Evolutionary conservation across 306 rosid genomes (phyloP).

Genomic region (Cucumis melo): DNA sequence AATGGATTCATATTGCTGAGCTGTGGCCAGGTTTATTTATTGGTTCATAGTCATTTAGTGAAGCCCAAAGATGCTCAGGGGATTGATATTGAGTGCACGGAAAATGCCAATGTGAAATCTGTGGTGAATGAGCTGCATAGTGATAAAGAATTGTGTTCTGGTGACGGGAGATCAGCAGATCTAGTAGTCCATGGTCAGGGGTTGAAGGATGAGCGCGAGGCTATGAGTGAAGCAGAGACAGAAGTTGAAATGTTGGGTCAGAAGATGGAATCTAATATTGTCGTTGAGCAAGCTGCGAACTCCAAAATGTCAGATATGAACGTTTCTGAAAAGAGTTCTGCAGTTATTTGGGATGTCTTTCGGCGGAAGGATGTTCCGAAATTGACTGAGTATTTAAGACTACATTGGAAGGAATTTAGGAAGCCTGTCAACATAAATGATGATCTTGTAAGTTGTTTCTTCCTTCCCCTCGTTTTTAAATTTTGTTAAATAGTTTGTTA

Average conservation of each 20-base stretch:
- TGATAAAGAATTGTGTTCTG: conserved; percentile 29
- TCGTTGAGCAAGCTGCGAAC: conserved; percentile 20
- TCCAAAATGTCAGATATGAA: conserved; percentile 25
- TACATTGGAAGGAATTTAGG: conserved; percentile 43
- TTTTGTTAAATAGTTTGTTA: background rate
- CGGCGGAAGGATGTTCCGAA: conserved; percentile 60
- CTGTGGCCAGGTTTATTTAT: conserved; percentile 56
- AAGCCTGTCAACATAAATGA: conserved; percentile 25
- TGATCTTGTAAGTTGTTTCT: conserved; percentile 36
- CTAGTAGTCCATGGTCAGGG: conserved; percentile 21
- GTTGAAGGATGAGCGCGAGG: conserved; percentile 22
- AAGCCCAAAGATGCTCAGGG: conserved; percentile 42
- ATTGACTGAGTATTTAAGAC: conserved; percentile 58
- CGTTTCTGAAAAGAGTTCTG: conserved; percentile 28
- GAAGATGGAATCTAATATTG: conserved; percentile 24
- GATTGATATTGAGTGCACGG: conserved; percentile 26
- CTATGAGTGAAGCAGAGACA: conserved; percentile 29
- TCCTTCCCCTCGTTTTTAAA: background rate
- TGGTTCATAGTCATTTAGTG: conserved; percentile 66
- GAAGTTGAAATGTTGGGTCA: conserved; percentile 24
- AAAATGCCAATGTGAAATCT: conserved; percentile 22
- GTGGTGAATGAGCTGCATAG: conserved; percentile 29
- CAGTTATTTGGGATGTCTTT: conserved; percentile 87
- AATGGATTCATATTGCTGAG: conserved; percentile 12
- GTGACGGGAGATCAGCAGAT: conserved; percentile 31